Conservation (phyloP, 768 basidiomycete species). For the Tricholoma sp. region DNA sequence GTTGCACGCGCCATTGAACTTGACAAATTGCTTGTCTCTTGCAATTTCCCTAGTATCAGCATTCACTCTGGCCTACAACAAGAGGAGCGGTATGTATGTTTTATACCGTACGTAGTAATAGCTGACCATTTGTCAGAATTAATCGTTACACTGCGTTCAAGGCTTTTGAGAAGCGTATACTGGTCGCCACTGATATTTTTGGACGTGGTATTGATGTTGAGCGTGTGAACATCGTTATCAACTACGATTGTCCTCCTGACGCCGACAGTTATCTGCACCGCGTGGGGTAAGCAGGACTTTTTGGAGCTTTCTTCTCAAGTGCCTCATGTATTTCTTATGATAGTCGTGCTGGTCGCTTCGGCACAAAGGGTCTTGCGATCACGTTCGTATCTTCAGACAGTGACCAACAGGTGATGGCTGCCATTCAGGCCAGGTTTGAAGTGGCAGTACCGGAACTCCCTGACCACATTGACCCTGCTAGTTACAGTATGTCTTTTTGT, state of each 20-base stretch:
- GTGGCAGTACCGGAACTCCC: constrained; percentile 95
- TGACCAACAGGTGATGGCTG: constrained; percentile 91
- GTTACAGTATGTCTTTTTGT: constrained; percentile 71
- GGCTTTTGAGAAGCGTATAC: constrained; percentile 97
- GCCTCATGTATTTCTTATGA: not conserved
- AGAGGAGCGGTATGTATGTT: constrained; percentile 79
- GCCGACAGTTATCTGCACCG: constrained; percentile 98
- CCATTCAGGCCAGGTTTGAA: constrained; percentile 95
- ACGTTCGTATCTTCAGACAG: constrained; percentile 92
- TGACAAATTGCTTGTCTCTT: constrained; percentile 92
- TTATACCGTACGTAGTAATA: constrained; percentile 5
- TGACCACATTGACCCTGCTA: constrained; percentile 89
- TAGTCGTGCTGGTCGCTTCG: constrained; percentile 97
- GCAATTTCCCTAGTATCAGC: constrained; percentile 97
- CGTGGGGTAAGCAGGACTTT: constrained; percentile 63
- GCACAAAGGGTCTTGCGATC: constrained; percentile 98
- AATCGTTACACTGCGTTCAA: constrained; percentile 97
- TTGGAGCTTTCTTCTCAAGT: not conserved
- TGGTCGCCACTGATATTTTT: constrained; percentile 98
- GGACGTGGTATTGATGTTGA: constrained; percentile 99
- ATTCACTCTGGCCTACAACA: constrained; percentile 95
- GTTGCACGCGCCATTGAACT: constrained; percentile 95
- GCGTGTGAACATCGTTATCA: constrained; percentile 98
- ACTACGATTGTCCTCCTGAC: constrained; percentile 96
- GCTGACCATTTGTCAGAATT: constrained; percentile 49